Conservation (phyloP, 2,329 filamentous ascomycete species). For the Knoxdaviesia proteae region DNA sequence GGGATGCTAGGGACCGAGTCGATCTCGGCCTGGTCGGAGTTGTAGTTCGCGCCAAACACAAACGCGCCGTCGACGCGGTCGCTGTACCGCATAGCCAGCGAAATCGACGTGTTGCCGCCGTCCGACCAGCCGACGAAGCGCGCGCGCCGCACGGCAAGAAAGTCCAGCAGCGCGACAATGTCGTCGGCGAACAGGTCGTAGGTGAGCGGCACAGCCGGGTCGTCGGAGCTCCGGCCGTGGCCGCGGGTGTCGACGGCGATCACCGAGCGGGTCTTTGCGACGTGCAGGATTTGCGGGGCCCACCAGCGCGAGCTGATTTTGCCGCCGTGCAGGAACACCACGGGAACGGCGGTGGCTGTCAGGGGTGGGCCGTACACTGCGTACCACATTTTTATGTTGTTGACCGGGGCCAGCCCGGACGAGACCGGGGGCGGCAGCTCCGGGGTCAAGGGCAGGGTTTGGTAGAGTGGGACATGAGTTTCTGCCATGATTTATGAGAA, state of each 20-base stretch:
- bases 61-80: slow-evolving; percentile 17
- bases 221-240: slow-evolving; percentile 18
- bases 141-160: slow-evolving; percentile 11
- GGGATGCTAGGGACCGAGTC: slow-evolving; percentile 11
- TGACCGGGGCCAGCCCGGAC: slow-evolving; percentile 11
- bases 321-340: slow-evolving; percentile 19
- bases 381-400: slow-evolving; percentile 18
- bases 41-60: slow-evolving; percentile 15
- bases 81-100: no score
- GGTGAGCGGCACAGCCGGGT: slow-evolving; percentile 15
- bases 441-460: slow-evolving; percentile 16
- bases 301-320: slow-evolving; percentile 21
- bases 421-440: slow-evolving; percentile 14
- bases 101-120: slow-evolving; percentile 14
- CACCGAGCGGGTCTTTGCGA: slow-evolving; percentile 14
- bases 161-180: slow-evolving; percentile 12
- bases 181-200: slow-evolving; percentile 17
- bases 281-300: slow-evolving; percentile 14
- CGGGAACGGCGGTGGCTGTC: slow-evolving; percentile 11
- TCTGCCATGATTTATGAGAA: no score
- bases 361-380: slow-evolving; percentile 17
- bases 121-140: slow-evolving; percentile 20
- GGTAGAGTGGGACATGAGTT: no score
- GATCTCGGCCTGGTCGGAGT: slow-evolving; percentile 13
- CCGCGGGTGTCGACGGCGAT: slow-evolving; percentile 20